A percentile compares a stretch with the other conserved stretches of the same genome.
These are phyloP conservation scores for Spiraea crenata DNA, from an alignment of 331 rosid species.

Conservation along the genomic window DNA sequence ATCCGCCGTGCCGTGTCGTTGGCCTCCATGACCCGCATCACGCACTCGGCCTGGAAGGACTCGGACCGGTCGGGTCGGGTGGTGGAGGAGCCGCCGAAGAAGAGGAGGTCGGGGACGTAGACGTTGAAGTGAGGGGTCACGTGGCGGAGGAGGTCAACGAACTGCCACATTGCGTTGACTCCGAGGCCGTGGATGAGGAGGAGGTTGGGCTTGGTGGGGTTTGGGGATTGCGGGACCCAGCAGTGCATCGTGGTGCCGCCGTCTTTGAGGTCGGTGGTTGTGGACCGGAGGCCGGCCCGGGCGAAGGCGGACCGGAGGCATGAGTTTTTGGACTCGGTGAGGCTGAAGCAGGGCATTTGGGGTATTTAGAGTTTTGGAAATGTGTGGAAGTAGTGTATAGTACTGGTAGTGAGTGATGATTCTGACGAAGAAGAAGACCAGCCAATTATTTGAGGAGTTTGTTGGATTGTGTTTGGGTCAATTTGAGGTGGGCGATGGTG, in stretches of 20 bases:
- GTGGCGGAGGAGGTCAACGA: slow-evolving; percentile 52
- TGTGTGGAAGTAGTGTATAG: not conserved
- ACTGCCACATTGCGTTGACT: slow-evolving; percentile 77
- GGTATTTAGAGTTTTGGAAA: slow-evolving; percentile 23
- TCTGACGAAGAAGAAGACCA: no score
- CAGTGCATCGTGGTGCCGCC: slow-evolving; percentile 69
- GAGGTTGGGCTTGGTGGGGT: slow-evolving; percentile 49
- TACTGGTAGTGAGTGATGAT: no score
- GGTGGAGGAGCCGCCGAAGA: slow-evolving; percentile 64
- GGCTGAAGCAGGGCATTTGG: slow-evolving; percentile 44
- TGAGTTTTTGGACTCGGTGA: slow-evolving; percentile 55
- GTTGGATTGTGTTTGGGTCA: not conserved
- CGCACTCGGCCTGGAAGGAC: slow-evolving; percentile 68
- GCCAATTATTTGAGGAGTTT: not conserved
- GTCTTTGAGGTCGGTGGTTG: slow-evolving; percentile 52
- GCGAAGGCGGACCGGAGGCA: slow-evolving; percentile 47
- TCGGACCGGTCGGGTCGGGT: slow-evolving; percentile 54
- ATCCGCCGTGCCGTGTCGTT: slow-evolving; percentile 42
- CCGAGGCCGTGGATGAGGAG: slow-evolving; percentile 75
- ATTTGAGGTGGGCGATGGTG: not conserved
- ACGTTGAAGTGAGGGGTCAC: slow-evolving; percentile 52
- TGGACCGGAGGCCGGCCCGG: slow-evolving; percentile 57
- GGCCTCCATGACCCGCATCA: slow-evolving; percentile 64
- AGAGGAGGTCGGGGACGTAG: slow-evolving; percentile 74
- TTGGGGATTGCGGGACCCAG: slow-evolving; percentile 60